Evolutionary conservation across 2,329 filamentous ascomycete species (phyloP), one percentile per base, ranked within the genome.

Genomic region (Graphilbum sp.): DNA sequence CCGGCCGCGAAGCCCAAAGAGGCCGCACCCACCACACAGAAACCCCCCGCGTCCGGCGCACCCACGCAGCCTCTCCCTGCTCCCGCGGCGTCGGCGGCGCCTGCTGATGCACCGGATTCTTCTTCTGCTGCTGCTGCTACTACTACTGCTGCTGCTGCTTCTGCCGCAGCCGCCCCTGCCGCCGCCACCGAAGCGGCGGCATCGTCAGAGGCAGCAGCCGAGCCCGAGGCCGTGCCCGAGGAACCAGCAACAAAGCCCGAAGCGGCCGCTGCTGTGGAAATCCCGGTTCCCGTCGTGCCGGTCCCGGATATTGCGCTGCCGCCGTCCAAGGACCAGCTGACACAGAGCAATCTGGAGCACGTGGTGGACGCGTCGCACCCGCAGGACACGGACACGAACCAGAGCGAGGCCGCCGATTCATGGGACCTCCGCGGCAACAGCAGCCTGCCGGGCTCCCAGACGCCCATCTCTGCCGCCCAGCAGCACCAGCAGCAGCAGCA

Each of bases 331-430:
- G 84, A 86, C 55, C 76, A 87, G 51, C 71, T 96, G 47, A 96
- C 88, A 21, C 78, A 88, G 62, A 79, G 78, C 49, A 96, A 96
- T 59, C 79, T 96, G 41, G 87, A 94, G 56, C 83, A 88, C 60
- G 69, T 96, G 49, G 79, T 77, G 46, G 87, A 95, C 60, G 70
- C 69, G 40, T 93, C 88, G 32, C 64, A 75, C 41, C 81, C 84
- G 31, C 73, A 79, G 17, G 70, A 78, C 34, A 88, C 83, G 38
- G 80, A 78, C 47, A 95, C 88, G 34, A 82, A 75, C 46, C 85
- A 83, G 46, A 95, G 87, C 68, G 94, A 87, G 42, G 67, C 84
- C 46, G 82, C 85, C 49, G 90, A 88, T 58, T 86, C 84, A 16
- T 78, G 81, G 65, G 84, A 93, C 52, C 72, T 79, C 41, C 71